Base-by-base conservation (phyloP, 1,139 yeast genomes). In the Candida dubliniensis region DNA sequence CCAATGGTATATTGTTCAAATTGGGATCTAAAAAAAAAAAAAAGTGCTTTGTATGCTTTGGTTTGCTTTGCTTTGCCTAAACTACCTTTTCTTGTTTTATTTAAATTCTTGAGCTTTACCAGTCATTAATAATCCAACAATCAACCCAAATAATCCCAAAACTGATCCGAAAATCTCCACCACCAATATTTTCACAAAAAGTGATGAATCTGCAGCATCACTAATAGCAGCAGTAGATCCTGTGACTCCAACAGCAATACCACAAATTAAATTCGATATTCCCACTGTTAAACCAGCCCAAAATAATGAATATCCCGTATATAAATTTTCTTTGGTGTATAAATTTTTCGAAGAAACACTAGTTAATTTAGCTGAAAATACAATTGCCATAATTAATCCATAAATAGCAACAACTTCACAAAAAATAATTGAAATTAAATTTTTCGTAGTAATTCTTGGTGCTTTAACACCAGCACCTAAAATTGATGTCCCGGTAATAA, bases 241-340 rank as follows among this genome's bases (percentile, higher is more conserved):
- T 18, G 99, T 93, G 49, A 95, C 79, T 52, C 99, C 99, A 41
- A 95, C 99, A 9, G 97, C 93, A 49, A 95, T 76, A 69, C 99
- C 99, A 76, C 99, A 95, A 49, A 93, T 85, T 62, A 95, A 78
- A 66, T 95, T 95, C 58, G 96, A 83, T 30, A 87, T 65, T 36
- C 99, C 99, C 38, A 95, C 99, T 7, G 99, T 93, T 44, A 91
- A 62, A 15, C 99, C 99, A 25, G 97, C 99, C 99, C 99, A 95
- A 67, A 95, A 95, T 53, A 95, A 77, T 7, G 98, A 82, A 63
- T 82, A 93, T 8, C 95, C 98, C 9, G 99, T 95, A 69, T 88
- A 95, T 60, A 91, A 70, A 67, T 95, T 93, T 50, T 86, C 88
- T 59, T 83, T 82, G n/a, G 96, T 81, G 60, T 71, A 83, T 47